Conservation (phyloP, 768 basidiomycete genomes). For the Termitomyces sp. region DNA sequence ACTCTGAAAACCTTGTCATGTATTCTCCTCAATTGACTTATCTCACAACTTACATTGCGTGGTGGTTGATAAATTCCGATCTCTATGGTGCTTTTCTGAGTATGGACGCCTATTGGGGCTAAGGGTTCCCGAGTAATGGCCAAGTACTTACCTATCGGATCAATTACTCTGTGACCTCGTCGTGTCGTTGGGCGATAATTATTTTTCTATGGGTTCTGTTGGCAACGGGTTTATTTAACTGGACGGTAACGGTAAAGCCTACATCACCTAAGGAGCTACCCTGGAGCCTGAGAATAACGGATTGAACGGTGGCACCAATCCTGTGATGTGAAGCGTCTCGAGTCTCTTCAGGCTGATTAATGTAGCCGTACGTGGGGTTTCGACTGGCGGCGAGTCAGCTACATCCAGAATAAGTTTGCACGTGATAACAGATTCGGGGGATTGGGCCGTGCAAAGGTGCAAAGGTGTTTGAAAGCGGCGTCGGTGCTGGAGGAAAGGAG, state of each 20-base stretch:
- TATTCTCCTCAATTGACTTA: too few relatives aligned
- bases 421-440: conserved; percentile 85
- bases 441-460: conserved; percentile 91
- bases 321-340: background rate
- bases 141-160: too few relatives aligned
- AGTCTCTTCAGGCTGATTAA: background rate
- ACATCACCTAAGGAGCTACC: background rate
- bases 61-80: too few relatives aligned
- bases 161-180: too few relatives aligned
- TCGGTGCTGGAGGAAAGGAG: conserved; percentile 67
- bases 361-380: background rate
- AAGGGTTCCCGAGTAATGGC: too few relatives aligned
- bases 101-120: too few relatives aligned
- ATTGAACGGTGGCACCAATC: background rate
- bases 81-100: too few relatives aligned
- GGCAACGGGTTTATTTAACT: too few relatives aligned
- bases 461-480: conserved; percentile 80
- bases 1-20: too few relatives aligned
- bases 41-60: too few relatives aligned
- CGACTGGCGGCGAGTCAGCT: background rate
- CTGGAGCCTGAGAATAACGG: background rate
- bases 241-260: background rate
- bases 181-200: too few relatives aligned
- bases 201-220: too few relatives aligned
- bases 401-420: background rate